Evolutionary conservation across 2,329 filamentous ascomycete genomes (phyloP), one percentile per base, ranked within the genome.

Genomic region (Aureobasidium mangrovei): DNA sequence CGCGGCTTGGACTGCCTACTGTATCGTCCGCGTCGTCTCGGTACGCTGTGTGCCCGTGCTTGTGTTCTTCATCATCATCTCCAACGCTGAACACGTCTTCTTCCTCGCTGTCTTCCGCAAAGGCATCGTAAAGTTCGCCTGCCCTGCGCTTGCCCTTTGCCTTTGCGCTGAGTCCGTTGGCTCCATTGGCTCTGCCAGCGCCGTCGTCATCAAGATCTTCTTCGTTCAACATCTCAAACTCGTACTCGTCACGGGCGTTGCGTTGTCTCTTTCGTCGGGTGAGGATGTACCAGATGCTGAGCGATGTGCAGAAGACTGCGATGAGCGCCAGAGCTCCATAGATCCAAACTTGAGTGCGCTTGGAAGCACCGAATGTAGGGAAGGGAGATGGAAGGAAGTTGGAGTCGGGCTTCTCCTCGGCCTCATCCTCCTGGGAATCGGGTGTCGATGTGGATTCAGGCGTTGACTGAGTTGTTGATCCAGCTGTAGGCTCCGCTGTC

Each of bases 81-180:
- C 69, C 71, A n/a, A 60, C 47, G 27, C 53, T 57, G 56, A 59
- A 62, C 31, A 60, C 56, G 39, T 60, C 49, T n/a, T 62, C 61
- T 56, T 86, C 83, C 55, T 93, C 91, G 56, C 91, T 91, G 51
- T 90, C 91, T 12, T 88, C 91, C 0, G 93, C 93, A 76, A 98
- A 98, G 4, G 93, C 93, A 74, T 98, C 93, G 68, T 98, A 98
- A 42, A 98, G 74, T 73, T 97, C 91, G 29, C 91, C 90, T 2
- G 89, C 93, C 24, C 88, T 75, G 60, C 75, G 68, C 70, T 77
- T 62, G 60, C 79, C 76, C 55, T 75, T 74, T 5, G 55, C 55
- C 3, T 39, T 43, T 18, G 72, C 75, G 42, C 53, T 48, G 36
- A 46, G 40, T 70, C 56, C 69, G 69, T 65, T 66, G 61, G 8